Base-by-base conservation (phyloP, 2,329 filamentous ascomycete species). In the Colletotrichum spinosum region DNA sequence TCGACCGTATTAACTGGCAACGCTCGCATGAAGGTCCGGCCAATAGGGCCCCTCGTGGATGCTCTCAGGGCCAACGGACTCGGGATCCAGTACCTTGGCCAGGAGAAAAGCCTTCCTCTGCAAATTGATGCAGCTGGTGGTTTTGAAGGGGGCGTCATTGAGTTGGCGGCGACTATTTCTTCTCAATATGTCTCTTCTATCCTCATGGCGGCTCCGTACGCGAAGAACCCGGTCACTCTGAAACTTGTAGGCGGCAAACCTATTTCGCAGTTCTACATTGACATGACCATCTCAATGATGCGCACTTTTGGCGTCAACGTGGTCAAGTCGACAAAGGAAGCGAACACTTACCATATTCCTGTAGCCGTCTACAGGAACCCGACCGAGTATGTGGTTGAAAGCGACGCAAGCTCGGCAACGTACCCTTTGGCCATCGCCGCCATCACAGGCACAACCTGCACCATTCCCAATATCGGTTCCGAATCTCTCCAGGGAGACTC, bases 271-370 rank as follows among this genome's bases (percentile, higher is more conserved):
- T 89, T 90, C 2, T 99, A 99, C 77, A 98, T 99, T 73, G 94
- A 99, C 76, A 98, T 99, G 95, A 99, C 96, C 2, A 94, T 97
- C 57, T 87, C 94, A 13, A 99, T 99, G 95, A 99, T 99, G 96
- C 86, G 87, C 59, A 86, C 92, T 2, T 99, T 99, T 73, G 96
- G 96, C 54, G 88, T 99, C 45, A 77, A 89, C 44, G 96, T 97
- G 11, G 84, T 88, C 67, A 89, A 87, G 71, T 97, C 94, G 8
- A 78, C 86, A 38, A 90, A 87, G 3, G 94, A 97, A 72, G 87
- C 90, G 50, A 91, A 98, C 75, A 97, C 95, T 6, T 99, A 99
- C 79, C 90, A 97, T 76, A 97, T 99, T 61, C 96, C 96, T 2
- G 89, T 92, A 73, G 93, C 92, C 12, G 81, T 84, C 11, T 99